These are phyloP conservation scores for Phytophthora multivora DNA, from an alignment of 352 stramenopile species.

Conservation along the genomic window DNA sequence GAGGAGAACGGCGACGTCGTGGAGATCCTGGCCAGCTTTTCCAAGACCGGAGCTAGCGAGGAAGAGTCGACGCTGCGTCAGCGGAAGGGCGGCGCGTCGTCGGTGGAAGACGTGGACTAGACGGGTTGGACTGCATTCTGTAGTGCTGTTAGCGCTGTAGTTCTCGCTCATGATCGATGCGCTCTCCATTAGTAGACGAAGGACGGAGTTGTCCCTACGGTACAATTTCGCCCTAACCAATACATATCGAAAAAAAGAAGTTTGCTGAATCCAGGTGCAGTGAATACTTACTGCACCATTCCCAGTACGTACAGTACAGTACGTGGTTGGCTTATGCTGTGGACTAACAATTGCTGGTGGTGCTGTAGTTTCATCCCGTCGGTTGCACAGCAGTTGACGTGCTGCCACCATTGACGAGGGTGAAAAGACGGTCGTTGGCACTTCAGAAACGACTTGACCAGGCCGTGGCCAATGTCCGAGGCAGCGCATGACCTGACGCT, in stretches of 20 bases:
- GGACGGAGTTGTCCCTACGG: slow-evolving; percentile 2
- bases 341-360: slow-evolving; percentile 7
- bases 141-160: slow-evolving; percentile 1
- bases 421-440: slow-evolving; percentile 19
- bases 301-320: slow-evolving; percentile 16
- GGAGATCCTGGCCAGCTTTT: slow-evolving; percentile 58
- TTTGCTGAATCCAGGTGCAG: slow-evolving; percentile 18
- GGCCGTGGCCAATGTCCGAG: slow-evolving; percentile 9
- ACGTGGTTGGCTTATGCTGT: slow-evolving; percentile 9
- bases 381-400: slow-evolving; percentile 23
- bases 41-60: slow-evolving; percentile 19
- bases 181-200: slow-evolving; percentile 32
- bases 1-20: slow-evolving; percentile 77
- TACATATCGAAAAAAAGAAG: slow-evolving; percentile 28
- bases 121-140: slow-evolving; percentile 6
- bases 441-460: slow-evolving; percentile 25
- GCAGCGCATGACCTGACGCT: slow-evolving; percentile 10
- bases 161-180: slow-evolving; percentile 14
- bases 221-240: slow-evolving; percentile 17
- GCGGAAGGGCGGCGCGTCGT: slow-evolving; percentile 54
- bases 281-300: slow-evolving; percentile 14
- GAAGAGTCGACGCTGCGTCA: slow-evolving; percentile 55
- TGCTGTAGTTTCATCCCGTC: slow-evolving; percentile 26
- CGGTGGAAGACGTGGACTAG: slow-evolving; percentile 84
- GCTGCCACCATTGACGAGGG: slow-evolving; percentile 1